Evolutionary conservation across 805 yeast species (phyloP), one percentile per base, ranked within the genome.

Genomic region (Barnettozyma sucrosica): DNA sequence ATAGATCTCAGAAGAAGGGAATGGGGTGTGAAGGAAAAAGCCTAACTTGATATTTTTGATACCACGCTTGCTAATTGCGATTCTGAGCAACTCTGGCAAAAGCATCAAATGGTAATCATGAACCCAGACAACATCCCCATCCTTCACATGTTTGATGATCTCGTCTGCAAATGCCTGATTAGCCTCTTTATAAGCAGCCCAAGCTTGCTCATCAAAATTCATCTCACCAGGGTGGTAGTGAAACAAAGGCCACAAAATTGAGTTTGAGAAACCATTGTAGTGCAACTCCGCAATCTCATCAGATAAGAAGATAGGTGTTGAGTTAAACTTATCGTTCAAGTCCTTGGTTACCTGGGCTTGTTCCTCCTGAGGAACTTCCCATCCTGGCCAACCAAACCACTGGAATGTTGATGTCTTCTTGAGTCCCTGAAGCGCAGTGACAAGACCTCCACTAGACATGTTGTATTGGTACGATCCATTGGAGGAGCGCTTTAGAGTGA

Each of bases 191-290:
- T 93, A 93, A 1, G 98, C 98, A 46, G 90, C 90, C 99, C 99
- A 93, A 1, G 97, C 96, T 52, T 80, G 81, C 64, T 93, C 99
- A 66, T 93, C 99, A 62, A 93, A 93, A 64, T 88, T 90, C 85
- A 95, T 93, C 66, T 95, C 99, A 51, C 98, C 99, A 0, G 99
- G 99, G 63, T 93, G 99, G 67, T 93, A 93, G 66, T 93, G 99
- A 72, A 93, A 93, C 51, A 95, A 69, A 1, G 99, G 99, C 99
- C 99, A 93, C 54, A 93, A 70, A 53, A 93, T 93, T 14, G 95
- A 85, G 67, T 93, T 93, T 53, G 89, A 79, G 67, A 95, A 93
- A 26, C 98, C 99, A 64, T 95, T 93, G 69, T 93, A 93, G 68
- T 93, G 98, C 55, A 93, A 74, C 61, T 93, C 98, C 1, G 98